Evolutionary conservation across 1,139 yeast species (phyloP).

Genomic region (Sugiyamaella xylanicola): DNA sequence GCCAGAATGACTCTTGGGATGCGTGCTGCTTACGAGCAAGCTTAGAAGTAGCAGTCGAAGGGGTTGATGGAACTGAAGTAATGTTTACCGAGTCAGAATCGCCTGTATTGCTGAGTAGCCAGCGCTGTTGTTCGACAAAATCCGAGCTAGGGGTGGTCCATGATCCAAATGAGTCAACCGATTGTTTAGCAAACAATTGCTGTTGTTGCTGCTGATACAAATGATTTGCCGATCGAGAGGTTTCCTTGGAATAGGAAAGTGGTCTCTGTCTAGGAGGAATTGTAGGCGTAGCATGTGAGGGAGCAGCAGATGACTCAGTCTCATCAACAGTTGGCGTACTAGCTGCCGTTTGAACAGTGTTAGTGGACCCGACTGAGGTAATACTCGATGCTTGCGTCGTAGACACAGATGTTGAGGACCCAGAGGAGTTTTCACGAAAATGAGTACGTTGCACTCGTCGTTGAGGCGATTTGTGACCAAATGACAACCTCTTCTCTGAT

Average conservation of each 20-base stretch:
- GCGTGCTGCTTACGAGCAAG: slow-evolving; percentile 5
- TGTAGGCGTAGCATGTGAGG: slow-evolving; percentile 5
- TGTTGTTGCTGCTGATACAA: slow-evolving; percentile 13
- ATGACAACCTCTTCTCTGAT: slow-evolving; percentile 2
- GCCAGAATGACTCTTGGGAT: slow-evolving; percentile 19
- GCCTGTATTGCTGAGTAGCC: slow-evolving; percentile 27
- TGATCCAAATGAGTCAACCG: slow-evolving; percentile 30
- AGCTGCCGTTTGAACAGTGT: slow-evolving; percentile 12
- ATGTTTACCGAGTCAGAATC: slow-evolving; percentile 9
- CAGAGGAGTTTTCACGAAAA: slow-evolving; percentile 9
- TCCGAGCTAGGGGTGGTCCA: slow-evolving; percentile 33
- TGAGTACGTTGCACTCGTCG: slow-evolving; percentile 7
- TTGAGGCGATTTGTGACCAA: slow-evolving; percentile 1
- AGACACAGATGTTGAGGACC: slow-evolving; percentile 12
- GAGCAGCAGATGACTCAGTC: background rate
- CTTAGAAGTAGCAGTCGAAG: slow-evolving; percentile 8
- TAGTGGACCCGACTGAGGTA: slow-evolving; percentile 9
- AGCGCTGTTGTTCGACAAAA: slow-evolving; percentile 34
- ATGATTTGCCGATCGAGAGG: slow-evolving; percentile 3
- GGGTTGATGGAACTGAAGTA: slow-evolving; percentile 8
- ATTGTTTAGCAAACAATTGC: slow-evolving; percentile 21
- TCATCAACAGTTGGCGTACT: slow-evolving; percentile 7
- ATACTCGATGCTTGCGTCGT: slow-evolving; percentile 15
- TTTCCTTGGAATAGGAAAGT: slow-evolving; percentile 10
- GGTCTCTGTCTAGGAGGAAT: slow-evolving; percentile 14